Percentiles rank a stretch among this genome's conserved stretches.
These are phyloP conservation scores for Aspergillus ruber DNA, from an alignment of 2,329 filamentous ascomycete species.

Conservation along the genomic window DNA sequence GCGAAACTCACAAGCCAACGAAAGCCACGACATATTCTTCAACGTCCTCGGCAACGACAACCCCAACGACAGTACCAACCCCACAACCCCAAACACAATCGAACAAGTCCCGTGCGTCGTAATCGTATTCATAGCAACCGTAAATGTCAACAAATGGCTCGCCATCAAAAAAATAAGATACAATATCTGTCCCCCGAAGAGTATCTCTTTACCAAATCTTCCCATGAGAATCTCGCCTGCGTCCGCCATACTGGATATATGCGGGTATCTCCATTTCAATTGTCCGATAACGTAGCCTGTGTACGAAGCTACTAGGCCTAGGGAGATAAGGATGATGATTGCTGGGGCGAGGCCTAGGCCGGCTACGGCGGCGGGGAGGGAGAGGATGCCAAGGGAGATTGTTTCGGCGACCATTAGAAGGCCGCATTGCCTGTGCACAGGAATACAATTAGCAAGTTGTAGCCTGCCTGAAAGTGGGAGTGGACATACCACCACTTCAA, in stretches of 20 bases:
- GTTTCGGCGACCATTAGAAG: conserved; percentile 38
- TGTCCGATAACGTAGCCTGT: neutral
- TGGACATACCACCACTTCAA: neutral
- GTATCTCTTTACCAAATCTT: conserved; percentile 28
- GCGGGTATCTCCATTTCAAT: conserved; percentile 25
- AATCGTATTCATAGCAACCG: conserved; percentile 53
- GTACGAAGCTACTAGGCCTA: neutral
- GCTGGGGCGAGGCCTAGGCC: neutral
- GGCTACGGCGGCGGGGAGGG: neutral
- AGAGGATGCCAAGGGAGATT: neutral
- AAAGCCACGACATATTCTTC: conserved; percentile 53
- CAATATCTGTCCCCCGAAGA: conserved; percentile 38
- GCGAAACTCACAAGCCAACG: conserved; percentile 45
- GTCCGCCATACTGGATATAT: conserved; percentile 40
- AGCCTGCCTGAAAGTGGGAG: neutral
- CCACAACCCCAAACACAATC: neutral
- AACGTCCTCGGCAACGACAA: conserved; percentile 55
- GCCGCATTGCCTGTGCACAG: conserved; percentile 30
- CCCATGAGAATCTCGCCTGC: conserved; percentile 23
- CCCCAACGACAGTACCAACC: conserved; percentile 44
- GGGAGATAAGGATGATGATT: neutral
- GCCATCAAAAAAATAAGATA: conserved; percentile 39
- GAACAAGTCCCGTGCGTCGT: conserved; percentile 51
- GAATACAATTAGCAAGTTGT: too few species aligned
- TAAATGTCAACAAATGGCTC: conserved; percentile 40